Base-by-base conservation (phyloP, 2,329 filamentous ascomycete genomes). In the Aureobasidium pullulans region DNA sequence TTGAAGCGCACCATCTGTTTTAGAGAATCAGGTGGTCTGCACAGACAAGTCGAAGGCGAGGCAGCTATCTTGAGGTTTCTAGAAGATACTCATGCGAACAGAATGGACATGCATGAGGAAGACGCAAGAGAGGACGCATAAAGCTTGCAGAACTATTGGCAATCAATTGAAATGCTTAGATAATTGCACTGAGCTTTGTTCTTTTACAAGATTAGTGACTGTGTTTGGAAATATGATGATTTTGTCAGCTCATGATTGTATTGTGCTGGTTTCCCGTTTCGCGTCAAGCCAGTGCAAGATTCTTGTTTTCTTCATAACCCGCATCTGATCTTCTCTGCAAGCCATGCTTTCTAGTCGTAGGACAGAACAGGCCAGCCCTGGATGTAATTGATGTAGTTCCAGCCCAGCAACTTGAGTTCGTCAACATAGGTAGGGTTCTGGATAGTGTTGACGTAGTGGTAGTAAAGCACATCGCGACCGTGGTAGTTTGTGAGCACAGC, bases 401-500 rank as follows among this genome's bases (percentile, higher is more conserved):
- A 60, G n/a, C 58, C 58, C 4, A 60, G 29, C 15, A 60, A 32
- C 28, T 60, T 60, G 2, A 60, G 49, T 23, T 53, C 58, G n/a
- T 60, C 58, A 16, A 47, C n/a, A n/a, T 60, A 60, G 10, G 19
- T 8, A 3, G 58, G 58, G 32, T 60, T 52, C 13, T 47, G 49
- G 19, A 37, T 37, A 5, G 49, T 60, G 34, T 60, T 36, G n/a
- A 60, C 43, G 28, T 60, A 60, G 32, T 60, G 58, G n/a, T 60
- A 60, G 36, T 60, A 60, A 29, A 86, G 72, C 11, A 86, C 76
- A 4, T 79, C 75, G 1, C 83, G 82, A 6, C 72, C 60, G 9
- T 65, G 64, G 0, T 74, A 71, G 60, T 85, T 82, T 1, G 73
- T 72, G 61, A 81, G 79, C 1, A 85, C 78, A 42, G 81, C 83